These are phyloP conservation scores for Boechera retrofracta DNA, from an alignment of 345 rosid species.

Conservation along the genomic window DNA sequence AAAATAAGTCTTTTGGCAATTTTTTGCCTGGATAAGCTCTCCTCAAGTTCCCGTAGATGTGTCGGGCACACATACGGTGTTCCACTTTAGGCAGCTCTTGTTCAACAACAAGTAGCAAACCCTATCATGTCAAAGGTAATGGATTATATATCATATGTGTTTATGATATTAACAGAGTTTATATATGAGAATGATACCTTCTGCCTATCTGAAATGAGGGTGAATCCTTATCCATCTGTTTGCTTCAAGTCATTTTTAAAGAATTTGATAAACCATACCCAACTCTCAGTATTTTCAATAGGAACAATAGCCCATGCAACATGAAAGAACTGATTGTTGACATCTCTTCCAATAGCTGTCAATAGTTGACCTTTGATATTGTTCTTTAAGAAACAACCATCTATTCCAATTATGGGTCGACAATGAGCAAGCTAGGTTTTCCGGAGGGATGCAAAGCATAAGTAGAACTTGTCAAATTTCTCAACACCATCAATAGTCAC, in stretches of 20 bases:
- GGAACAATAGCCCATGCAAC: background rate
- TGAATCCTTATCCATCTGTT: background rate
- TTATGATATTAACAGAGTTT: no score
- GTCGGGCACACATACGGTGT: constrained; percentile 4
- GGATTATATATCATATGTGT: no score
- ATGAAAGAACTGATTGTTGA: background rate
- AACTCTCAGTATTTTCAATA: background rate
- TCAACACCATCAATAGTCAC: background rate
- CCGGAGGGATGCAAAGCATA: no score
- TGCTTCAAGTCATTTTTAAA: background rate
- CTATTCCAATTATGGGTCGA: background rate
- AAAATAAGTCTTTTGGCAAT: background rate
- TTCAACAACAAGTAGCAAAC: background rate
- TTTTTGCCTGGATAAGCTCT: background rate
- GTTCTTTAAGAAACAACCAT: background rate
- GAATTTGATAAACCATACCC: background rate
- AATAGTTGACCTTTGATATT: background rate
- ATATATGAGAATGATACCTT: background rate
- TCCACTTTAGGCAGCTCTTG: background rate
- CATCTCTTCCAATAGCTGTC: constrained; percentile 13
- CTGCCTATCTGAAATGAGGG: background rate
- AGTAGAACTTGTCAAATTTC: background rate
- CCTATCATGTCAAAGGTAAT: background rate
- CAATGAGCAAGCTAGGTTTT: background rate
- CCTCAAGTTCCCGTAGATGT: background rate